Evolutionary conservation across 345 rosid species (phyloP).

Genomic region (Barbarea vulgaris): DNA sequence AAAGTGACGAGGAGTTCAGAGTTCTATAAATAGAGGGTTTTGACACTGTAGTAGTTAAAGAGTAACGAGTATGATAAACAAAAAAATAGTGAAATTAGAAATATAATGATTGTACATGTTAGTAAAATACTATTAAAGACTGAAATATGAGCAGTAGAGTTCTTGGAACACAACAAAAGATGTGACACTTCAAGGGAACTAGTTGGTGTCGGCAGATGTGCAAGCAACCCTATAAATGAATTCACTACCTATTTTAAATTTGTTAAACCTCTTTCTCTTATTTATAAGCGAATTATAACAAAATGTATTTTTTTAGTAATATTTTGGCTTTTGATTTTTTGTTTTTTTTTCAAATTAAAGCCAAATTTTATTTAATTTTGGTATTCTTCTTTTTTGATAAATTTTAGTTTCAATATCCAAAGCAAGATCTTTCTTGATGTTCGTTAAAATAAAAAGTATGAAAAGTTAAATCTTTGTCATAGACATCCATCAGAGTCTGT

Average conservation of each 20-base stretch:
- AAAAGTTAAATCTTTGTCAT: slow-evolving; percentile 35
- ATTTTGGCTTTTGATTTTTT: not conserved
- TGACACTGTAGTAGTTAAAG: slow-evolving; percentile 27
- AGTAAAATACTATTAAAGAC: slow-evolving; percentile 20
- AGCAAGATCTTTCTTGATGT: slow-evolving; percentile 28
- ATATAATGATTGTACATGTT: not conserved
- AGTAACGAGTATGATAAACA: slow-evolving; percentile 2
- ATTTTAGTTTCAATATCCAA: slow-evolving; percentile 22
- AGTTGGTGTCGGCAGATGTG: slow-evolving; percentile 42
- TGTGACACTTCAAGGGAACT: slow-evolving; percentile 43
- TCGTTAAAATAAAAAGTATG: slow-evolving; percentile 26
- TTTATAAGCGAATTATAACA: not conserved
- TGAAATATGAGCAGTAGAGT: slow-evolving; percentile 33
- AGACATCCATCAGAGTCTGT: slow-evolving; percentile 38
- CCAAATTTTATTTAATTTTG: not conserved
- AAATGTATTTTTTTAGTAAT: not conserved
- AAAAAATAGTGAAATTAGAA: not conserved
- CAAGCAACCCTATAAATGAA: slow-evolving; percentile 20
- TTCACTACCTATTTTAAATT: not conserved
- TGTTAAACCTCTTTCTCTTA: not conserved
- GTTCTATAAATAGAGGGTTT: slow-evolving; percentile 24
- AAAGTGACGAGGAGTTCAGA: slow-evolving; percentile 27
- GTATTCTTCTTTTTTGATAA: not conserved
- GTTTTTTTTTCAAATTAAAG: not conserved
- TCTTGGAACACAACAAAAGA: slow-evolving; percentile 36